Evolutionary conservation across 345 rosid species (phyloP).

Genomic region (Erucastrum elatum): DNA sequence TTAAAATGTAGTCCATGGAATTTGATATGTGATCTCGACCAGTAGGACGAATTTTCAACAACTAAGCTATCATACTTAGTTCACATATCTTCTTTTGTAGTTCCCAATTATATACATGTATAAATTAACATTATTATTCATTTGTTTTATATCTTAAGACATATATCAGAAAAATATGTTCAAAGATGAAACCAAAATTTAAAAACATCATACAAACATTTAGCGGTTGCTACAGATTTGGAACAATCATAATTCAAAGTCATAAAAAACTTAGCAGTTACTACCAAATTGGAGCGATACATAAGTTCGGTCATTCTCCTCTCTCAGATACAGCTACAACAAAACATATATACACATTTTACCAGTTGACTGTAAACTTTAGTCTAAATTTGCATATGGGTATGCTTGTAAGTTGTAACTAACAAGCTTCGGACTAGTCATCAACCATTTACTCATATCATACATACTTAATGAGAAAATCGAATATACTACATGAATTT

Average conservation of each 20-base stretch:
- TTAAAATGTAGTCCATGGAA: background rate
- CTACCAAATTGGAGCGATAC: background rate
- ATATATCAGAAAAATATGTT: background rate
- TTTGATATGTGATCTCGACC: background rate
- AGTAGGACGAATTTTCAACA: background rate
- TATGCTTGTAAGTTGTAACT: background rate
- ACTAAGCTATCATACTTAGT: background rate
- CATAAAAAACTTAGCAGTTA: background rate
- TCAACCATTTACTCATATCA: background rate
- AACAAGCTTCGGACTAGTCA: background rate
- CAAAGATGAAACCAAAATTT: background rate
- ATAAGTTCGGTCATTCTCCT: background rate
- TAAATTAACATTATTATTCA: background rate
- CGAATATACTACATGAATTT: conserved; percentile 33
- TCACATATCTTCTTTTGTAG: background rate
- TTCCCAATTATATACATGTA: background rate
- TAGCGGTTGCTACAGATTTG: background rate
- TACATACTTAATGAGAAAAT: background rate
- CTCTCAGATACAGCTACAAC: background rate
- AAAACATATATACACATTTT: background rate
- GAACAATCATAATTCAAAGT: background rate
- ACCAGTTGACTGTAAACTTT: background rate
- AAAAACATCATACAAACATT: background rate
- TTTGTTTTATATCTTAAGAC: background rate
- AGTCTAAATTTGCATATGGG: background rate